Percentiles rank a stretch among this genome's conserved stretches.
Evolutionary conservation across 768 basidiomycete genomes (phyloP).

Genomic region (Boletus coccyginus): DNA sequence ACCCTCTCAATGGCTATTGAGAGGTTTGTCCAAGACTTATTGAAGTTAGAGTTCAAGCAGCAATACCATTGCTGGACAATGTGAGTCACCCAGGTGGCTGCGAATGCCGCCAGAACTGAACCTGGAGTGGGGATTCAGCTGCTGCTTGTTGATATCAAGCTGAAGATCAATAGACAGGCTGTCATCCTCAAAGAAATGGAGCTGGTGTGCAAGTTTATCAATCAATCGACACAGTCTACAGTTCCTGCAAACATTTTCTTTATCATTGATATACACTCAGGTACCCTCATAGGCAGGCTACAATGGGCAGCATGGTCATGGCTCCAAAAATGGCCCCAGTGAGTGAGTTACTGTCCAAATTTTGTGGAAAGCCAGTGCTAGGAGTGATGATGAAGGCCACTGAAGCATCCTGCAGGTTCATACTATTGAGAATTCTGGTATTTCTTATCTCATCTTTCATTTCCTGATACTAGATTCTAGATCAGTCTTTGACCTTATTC

Average conservation of each 20-base stretch:
- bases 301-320: not conserved
- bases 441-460: no score
- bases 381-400: not conserved
- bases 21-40: not conserved
- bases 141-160: not conserved
- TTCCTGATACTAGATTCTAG: no score
- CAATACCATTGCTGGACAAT: not conserved
- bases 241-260: not conserved
- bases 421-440: no score
- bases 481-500: no score
- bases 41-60: not conserved
- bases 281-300: not conserved
- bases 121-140: not conserved
- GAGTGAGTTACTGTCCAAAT: not conserved
- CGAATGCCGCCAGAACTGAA: no score
- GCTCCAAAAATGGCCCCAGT: rapidly evolving
- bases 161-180: not conserved
- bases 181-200: not conserved
- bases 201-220: not conserved
- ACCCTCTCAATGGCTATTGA: rapidly evolving
- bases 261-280: not conserved
- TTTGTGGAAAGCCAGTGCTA: not conserved
- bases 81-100: not conserved
- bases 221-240: not conserved
- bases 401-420: not conserved